Evolutionary conservation across 106 monocot genomes (phyloP).

Genomic region (Ottelia alismoides): DNA sequence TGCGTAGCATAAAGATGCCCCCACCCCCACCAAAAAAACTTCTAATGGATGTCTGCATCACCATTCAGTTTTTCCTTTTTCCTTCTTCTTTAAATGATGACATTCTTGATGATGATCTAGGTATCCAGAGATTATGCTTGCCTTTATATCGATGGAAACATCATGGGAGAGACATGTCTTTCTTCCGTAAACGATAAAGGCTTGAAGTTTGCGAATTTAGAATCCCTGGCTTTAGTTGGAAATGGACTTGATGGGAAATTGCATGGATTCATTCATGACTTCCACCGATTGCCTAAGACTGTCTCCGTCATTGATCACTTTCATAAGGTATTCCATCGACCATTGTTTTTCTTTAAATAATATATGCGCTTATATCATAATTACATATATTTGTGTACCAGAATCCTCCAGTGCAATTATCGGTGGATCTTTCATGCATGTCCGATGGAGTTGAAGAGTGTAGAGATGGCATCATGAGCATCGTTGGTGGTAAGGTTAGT

Average conservation of each 20-base stretch:
- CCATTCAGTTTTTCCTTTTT: too few relatives aligned
- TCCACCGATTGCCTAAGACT: constrained; percentile 22
- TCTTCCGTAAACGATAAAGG: constrained; percentile 12
- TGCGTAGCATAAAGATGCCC: too few relatives aligned
- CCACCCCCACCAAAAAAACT: too few relatives aligned
- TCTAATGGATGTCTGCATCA: too few relatives aligned
- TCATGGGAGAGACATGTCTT: constrained; percentile 31
- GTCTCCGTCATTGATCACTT: constrained; percentile 37
- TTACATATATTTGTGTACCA: constrained; percentile 14
- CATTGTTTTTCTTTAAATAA: background rate
- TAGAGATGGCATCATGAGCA: constrained; percentile 68
- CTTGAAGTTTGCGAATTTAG: constrained; percentile 14
- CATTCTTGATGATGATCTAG: too few relatives aligned
- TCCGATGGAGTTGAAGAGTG: constrained; percentile 73
- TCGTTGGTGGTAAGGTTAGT: constrained; percentile 83
- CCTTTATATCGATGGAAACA: constrained; percentile 58
- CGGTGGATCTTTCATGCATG: constrained; percentile 43
- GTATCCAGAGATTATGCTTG: constrained; percentile 30
- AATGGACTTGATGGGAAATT: constrained; percentile 34
- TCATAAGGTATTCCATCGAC: constrained; percentile 31
- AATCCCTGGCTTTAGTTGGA: constrained; percentile 39
- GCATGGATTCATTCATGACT: constrained; percentile 48
- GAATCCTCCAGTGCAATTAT: constrained; percentile 69
- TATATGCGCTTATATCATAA: background rate
- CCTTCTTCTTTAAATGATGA: too few relatives aligned